phyloP scores from a whole-genome alignment of 2,329 filamentous ascomycete genomes.

The Chaetomiaceae sp. region DNA sequence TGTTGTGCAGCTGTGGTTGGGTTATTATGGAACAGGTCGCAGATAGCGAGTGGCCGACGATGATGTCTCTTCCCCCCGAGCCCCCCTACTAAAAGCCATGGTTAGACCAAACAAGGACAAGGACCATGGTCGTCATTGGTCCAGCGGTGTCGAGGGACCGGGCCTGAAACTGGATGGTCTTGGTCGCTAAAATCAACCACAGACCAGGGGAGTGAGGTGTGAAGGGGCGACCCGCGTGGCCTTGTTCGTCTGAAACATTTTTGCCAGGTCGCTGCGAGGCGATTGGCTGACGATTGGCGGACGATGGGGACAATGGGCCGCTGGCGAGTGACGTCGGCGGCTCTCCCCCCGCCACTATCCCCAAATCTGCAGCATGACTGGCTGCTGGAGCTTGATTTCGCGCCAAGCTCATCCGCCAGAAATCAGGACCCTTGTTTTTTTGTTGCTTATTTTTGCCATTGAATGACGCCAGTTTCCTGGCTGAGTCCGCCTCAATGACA shows the following conservation, averaged over 20 bases:
- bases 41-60: no score
- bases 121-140: conserved; percentile 8
- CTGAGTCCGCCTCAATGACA: no score
- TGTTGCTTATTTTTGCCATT: not conserved
- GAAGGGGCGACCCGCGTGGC: no score
- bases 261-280: not conserved
- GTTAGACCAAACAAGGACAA: not conserved
- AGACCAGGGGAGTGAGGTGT: no score
- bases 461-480: not conserved
- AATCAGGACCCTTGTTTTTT: no score
- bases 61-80: no score
- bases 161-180: conserved; percentile 11
- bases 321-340: conserved; percentile 15
- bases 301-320: no score
- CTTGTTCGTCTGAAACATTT: conserved; percentile 14
- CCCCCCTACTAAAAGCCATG: not conserved
- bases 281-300: conserved; percentile 5
- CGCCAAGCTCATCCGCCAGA: not conserved
- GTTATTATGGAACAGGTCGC: no score
- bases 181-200: no score
- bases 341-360: not conserved
- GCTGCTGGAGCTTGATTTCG: not conserved
- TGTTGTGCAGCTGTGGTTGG: no score
- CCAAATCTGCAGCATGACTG: conserved; percentile 4
- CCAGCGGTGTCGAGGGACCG: not conserved